Percentiles rank a stretch among this genome's conserved stretches.
phyloP scores from a whole-genome alignment of 2,329 filamentous ascomycete species.

The Elsinoe australis region DNA sequence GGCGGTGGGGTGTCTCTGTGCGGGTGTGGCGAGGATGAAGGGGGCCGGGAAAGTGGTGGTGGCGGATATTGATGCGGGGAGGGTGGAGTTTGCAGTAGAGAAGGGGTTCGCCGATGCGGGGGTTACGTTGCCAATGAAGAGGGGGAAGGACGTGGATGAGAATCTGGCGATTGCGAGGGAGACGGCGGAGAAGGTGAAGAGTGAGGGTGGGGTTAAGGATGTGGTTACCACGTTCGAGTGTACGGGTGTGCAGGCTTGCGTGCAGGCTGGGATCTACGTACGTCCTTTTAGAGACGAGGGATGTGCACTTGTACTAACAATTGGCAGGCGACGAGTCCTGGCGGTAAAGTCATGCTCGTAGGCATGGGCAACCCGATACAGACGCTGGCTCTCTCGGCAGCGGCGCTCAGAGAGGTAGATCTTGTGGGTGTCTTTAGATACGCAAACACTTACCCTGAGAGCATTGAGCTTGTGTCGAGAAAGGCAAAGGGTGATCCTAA shows the following conservation, averaged over 20 bases:
- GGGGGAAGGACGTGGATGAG: constrained; percentile 47
- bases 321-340: constrained; percentile 54
- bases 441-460: constrained; percentile 65
- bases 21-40: constrained; percentile 48
- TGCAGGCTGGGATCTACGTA: constrained; percentile 66
- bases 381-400: constrained; percentile 64
- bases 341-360: constrained; percentile 66
- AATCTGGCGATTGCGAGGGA: constrained; percentile 45
- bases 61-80: constrained; percentile 52
- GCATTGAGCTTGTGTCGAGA: constrained; percentile 53
- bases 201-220: constrained; percentile 28
- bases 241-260: constrained; percentile 66
- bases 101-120: constrained; percentile 43
- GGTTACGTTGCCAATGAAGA: constrained; percentile 41
- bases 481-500: constrained; percentile 48
- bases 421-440: constrained; percentile 73
- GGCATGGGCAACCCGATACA: constrained; percentile 74
- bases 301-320: constrained; percentile 19
- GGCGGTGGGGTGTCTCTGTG: constrained; percentile 52
- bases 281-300: constrained; percentile 20
- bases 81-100: constrained; percentile 48
- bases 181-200: constrained; percentile 36
- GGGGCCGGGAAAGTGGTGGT: constrained; percentile 50
- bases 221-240: constrained; percentile 68
- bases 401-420: constrained; percentile 67